These are phyloP conservation scores for Knoxia roxburghii DNA, from an alignment of 257 asterid genomes.

Conservation along the genomic window DNA sequence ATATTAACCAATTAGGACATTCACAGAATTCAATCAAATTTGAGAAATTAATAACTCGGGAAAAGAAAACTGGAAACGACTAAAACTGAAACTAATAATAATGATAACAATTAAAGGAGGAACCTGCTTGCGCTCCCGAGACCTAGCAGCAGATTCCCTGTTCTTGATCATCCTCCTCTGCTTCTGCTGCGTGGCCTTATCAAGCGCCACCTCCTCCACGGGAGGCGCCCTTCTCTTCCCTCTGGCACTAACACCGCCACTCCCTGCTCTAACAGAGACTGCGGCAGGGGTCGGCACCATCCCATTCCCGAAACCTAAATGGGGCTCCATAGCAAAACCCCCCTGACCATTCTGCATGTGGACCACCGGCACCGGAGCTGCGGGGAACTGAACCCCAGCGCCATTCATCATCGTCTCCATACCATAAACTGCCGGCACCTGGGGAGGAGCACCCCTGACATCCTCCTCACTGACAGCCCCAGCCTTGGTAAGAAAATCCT, in stretches of 20 bases:
- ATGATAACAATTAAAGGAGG: not conserved
- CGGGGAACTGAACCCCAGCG: slow-evolving; percentile 35
- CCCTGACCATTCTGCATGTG: slow-evolving; percentile 58
- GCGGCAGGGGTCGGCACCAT: slow-evolving; percentile 30
- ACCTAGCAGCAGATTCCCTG: slow-evolving; percentile 96
- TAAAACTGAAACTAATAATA: not conserved
- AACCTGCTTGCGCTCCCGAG: slow-evolving; percentile 96
- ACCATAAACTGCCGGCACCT: slow-evolving; percentile 17
- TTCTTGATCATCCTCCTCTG: slow-evolving; percentile 97
- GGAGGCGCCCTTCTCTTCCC: slow-evolving; percentile 73
- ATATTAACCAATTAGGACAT: slow-evolving; percentile 5
- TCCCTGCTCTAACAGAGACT: slow-evolving; percentile 19
- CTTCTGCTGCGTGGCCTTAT: slow-evolving; percentile 94
- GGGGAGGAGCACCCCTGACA: slow-evolving; percentile 37
- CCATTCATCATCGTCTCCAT: slow-evolving; percentile 45
- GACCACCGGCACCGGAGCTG: slow-evolving; percentile 29
- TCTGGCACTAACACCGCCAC: slow-evolving; percentile 42
- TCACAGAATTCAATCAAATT: slow-evolving; percentile 6
- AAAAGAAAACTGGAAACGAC: not conserved
- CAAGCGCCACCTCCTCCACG: slow-evolving; percentile 67
- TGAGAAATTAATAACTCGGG: not conserved
- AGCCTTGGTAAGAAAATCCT: slow-evolving; percentile 77
- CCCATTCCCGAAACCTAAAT: slow-evolving; percentile 45
- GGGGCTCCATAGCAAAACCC: slow-evolving; percentile 47
- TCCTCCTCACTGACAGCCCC: slow-evolving; percentile 87